phyloP scores from a whole-genome alignment of 2,329 filamentous ascomycete genomes.

The Hymenoscyphus linearis region DNA sequence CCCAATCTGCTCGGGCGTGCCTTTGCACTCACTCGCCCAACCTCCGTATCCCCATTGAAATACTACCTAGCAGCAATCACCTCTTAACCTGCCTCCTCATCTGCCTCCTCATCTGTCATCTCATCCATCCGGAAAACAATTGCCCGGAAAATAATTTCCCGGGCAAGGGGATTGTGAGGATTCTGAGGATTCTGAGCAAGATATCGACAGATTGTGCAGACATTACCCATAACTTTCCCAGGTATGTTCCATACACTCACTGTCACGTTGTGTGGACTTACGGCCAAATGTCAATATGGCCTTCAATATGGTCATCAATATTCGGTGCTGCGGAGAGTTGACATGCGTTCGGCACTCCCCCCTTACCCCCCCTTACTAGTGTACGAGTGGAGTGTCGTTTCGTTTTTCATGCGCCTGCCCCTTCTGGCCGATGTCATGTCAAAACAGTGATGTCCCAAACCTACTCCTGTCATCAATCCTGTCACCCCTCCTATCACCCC shows the following conservation, averaged over 20 bases:
- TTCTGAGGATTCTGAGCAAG: slow-evolving; percentile 3
- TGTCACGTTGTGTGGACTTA: slow-evolving; percentile 7
- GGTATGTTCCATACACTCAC: slow-evolving; percentile 8
- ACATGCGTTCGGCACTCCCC: slow-evolving; percentile 14
- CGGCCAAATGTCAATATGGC: slow-evolving; percentile 7
- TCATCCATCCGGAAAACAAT: slow-evolving; percentile 9
- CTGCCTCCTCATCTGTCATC: slow-evolving; percentile 40
- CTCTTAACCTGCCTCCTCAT: slow-evolving; percentile 50
- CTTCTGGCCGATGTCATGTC: slow-evolving; percentile 24
- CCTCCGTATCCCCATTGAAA: background rate
- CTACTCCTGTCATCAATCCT: background rate
- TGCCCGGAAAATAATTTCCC: slow-evolving; percentile 9
- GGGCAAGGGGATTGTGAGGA: slow-evolving; percentile 2
- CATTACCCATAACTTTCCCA: slow-evolving; percentile 7
- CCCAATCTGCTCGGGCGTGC: slow-evolving; percentile 2
- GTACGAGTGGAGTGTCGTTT: slow-evolving; percentile 16
- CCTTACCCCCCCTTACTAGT: slow-evolving; percentile 17
- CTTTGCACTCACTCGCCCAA: background rate
- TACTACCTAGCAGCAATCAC: slow-evolving; percentile 27
- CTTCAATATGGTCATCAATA: no score
- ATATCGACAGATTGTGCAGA: slow-evolving; percentile 5
- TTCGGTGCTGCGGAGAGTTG: slow-evolving; percentile 22
- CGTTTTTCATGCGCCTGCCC: slow-evolving; percentile 24
- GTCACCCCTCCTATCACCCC: background rate
- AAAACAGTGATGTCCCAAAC: slow-evolving; percentile 2